Base-by-base conservation (phyloP, 2,329 filamentous ascomycete species). In the Aspergillus clavatus region DNA sequence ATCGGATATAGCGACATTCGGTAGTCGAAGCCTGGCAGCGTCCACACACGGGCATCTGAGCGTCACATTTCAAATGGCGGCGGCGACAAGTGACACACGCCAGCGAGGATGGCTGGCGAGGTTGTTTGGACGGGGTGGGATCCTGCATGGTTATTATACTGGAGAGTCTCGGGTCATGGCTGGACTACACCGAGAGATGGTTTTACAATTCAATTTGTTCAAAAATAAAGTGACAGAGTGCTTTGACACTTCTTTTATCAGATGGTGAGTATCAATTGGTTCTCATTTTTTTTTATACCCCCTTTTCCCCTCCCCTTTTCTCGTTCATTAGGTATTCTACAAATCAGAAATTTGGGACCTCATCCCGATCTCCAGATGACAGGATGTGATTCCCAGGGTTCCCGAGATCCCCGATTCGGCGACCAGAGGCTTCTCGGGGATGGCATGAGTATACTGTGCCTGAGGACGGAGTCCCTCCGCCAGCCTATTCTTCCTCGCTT, bases 1-100 rank as follows among this genome's bases (percentile, higher is more conserved):
- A 75, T 45, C 73, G 71, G 16, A 72, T 65, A 52, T 75, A 75
- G 45, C 67, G 70, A 46, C 72, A 76, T 27, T 70, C 63, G 38
- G 69, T 70, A 35, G 65, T 62, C 41, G 71, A 66, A 16, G 60
- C 55, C 28, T 57, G 54, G 53, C 72, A 74, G 21, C 71, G 68
- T 47, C 58, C 60, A 46, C 71, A 74, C 12, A 58, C 57, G 10
- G 72, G 71, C 51, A 66, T 63, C 28, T 61, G 65, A 39, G 68
- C 72, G 53, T 73, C 72, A 47, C 70, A 75, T 60, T 71, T 72
- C 26, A 73, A 64, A 59, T 66, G 68, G 41, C 61, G 66, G 51
- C 54, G 61, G 19, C 60, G 65, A 42, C 59, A 61, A 5, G 53
- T 47, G 8, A 60, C 26, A 38, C 58, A 61, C 7, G 55, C 55